Base-by-base conservation (phyloP, 768 basidiomycete species). In the Gloeophyllum trabeum region DNA sequence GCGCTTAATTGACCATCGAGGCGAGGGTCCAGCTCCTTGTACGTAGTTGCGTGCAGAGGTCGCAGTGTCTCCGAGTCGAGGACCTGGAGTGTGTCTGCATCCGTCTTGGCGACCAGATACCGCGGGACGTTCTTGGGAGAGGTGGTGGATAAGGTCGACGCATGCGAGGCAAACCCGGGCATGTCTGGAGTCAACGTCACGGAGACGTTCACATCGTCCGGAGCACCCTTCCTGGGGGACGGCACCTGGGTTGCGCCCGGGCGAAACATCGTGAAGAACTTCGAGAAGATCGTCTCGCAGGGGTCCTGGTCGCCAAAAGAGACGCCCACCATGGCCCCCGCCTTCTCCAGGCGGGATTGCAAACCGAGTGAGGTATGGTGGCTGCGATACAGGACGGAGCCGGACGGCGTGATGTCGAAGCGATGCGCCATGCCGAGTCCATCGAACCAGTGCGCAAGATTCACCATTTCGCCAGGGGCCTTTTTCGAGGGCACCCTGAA, bases 371-470 rank as follows among this genome's bases (percentile, higher is more conserved):
- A 43, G 14, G 57, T 55, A 7, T 50, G 51, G 44, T 58, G 62
- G 24, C 58, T 64, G 28, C 55, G 56, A 48, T 67, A 67, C 23
- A 54, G 41, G 23, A 66, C 61, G 1, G 50, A 4, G 4, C 51
- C 54, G 16, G 43, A 51, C 0, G 55, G 48, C 21, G 51, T 47
- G 50, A 67, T 63, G 43, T 64, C 58, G 50, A 67, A 66, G 39
- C 61, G 59, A 44, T 67, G 64, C 48, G 59, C 59, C 46, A 62
- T 55, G 14, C 60, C 56, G 37, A 67, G 58, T 21, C 66, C 66
- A 40, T 67, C 65, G 42, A 67, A 67, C 66, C 64, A 63, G 39
- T 66, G 66, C 37, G 57, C 49, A 4, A 60, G 35, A 13, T 62
- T 54, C 18, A 54, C 46, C 4, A 24, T 20, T 2, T 52, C 56